Evolutionary conservation across 2,329 filamentous ascomycete species (phyloP), one percentile per base, ranked within the genome.

Genomic region (Sclerotinia spermophila): DNA sequence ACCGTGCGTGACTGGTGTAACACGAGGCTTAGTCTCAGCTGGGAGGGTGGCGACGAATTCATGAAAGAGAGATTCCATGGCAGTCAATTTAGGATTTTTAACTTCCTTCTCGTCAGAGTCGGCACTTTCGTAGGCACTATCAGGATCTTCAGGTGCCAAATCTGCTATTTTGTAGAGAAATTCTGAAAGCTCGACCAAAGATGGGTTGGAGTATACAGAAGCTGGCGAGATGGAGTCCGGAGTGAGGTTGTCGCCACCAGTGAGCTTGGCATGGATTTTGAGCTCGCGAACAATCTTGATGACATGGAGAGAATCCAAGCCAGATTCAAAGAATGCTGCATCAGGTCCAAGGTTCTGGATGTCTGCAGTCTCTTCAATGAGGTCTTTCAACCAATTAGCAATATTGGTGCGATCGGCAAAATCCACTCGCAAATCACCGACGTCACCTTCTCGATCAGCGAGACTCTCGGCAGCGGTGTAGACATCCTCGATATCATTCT

Each of bases 401-500:
- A 72, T 71, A 17, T 60, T 72, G 13, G 44, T 40, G 53, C 33
- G 55, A 30, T 68, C 53, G 35, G 55, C 53, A 53, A 71, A 72
- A 44, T 72, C 71, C 21, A 72, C 69, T n/a, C 58, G 65, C 19
- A 69, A 55, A 27, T 42, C 59, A 33, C 38, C 59, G 17, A 51
- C 55, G n/a, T 65, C 67, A 19, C 68, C 38, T 24, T 64, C 30
- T 51, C 64, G 53, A 3, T 71, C 69, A n/a, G 73, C 75, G 33
- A 77, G 71, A 5, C 71, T 71, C 7, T 71, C 69, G n/a, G 65
- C 56, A 35, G 65, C 56, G 19, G 55, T 45, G 68, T 82, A 82
- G 1, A 82, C 69, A 1, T 74, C 69, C 13, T 81, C 77, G 4
- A 82, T 59, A 68, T 81, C 79, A 0, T 73, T 33, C 7, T 73